A percentile compares a stretch with the other conserved stretches of the same genome.
Evolutionary conservation across 2,329 filamentous ascomycete genomes (phyloP).

Genomic region (Paecilomyces niveus): DNA sequence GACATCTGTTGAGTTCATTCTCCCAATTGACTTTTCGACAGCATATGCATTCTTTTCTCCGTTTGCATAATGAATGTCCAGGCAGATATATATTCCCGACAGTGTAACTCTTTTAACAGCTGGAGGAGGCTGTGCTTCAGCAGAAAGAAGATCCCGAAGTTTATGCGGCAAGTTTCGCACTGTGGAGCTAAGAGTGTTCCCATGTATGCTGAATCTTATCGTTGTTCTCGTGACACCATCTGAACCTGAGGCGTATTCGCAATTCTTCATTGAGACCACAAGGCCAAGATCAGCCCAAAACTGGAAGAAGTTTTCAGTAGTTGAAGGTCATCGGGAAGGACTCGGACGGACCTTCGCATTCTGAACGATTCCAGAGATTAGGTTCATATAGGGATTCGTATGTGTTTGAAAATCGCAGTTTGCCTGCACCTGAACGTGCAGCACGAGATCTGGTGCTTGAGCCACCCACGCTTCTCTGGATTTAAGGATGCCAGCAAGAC

Average conservation of each 20-base stretch:
- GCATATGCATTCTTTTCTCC: neutral
- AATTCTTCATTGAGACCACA: conserved; percentile 13
- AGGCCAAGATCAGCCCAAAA: conserved; percentile 26
- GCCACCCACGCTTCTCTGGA: neutral
- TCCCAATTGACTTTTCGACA: neutral
- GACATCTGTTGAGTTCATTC: neutral
- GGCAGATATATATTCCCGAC: conserved; percentile 12
- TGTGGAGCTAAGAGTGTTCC: neutral
- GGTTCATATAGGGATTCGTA: conserved; percentile 7
- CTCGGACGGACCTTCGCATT: conserved; percentile 16
- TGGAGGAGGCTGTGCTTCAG: conserved; percentile 8
- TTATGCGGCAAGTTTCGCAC: conserved; percentile 9
- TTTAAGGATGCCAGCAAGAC: neutral
- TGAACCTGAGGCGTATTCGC: neutral
- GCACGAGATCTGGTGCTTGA: conserved; percentile 13
- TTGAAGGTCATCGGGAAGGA: neutral
- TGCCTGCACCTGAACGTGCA: conserved; percentile 18
- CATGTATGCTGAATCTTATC: conserved; percentile 17
- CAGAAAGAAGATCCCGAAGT: conserved; percentile 9
- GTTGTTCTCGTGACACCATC: conserved; percentile 4
- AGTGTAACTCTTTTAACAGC: conserved; percentile 10
- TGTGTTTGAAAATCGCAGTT: neutral
- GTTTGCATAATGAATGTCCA: conserved; percentile 8
- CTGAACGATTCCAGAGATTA: conserved; percentile 16
- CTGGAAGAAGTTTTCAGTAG: conserved; percentile 10